phyloP scores from a whole-genome alignment of 106 monocot genomes.

The Dioscorea alata region DNA sequence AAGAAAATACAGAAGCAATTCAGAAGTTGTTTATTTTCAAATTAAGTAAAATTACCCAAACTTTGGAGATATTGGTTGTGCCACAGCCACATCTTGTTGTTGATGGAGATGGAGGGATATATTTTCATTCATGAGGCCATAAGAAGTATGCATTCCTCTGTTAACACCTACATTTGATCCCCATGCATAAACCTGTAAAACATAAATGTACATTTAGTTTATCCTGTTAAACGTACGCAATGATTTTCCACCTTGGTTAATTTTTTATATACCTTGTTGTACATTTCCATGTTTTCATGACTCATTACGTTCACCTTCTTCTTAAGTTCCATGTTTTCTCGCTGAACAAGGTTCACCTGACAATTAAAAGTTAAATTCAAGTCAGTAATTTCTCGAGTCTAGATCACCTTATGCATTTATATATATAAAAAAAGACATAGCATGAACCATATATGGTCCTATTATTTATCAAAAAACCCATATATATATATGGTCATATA shows the following conservation, averaged over 20 bases:
- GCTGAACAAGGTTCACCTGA: constrained; percentile 43
- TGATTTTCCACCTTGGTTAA: not conserved
- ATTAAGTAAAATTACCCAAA: constrained; percentile 35
- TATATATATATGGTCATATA: too few relatives aligned
- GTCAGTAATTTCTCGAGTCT: not conserved
- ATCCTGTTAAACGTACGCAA: not conserved
- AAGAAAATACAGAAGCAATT: too few relatives aligned
- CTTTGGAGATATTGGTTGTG: constrained; percentile 30
- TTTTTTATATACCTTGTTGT: constrained; percentile 28
- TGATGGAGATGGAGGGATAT: constrained; percentile 49
- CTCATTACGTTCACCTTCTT: constrained; percentile 33
- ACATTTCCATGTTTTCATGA: constrained; percentile 43
- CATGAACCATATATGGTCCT: too few relatives aligned
- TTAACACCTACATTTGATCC: constrained; percentile 18
- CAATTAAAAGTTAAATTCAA: not conserved
- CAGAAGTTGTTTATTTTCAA: not conserved
- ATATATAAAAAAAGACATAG: not conserved
- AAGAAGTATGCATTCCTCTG: constrained; percentile 18
- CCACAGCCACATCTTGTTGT: constrained; percentile 26
- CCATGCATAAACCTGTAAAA: constrained; percentile 41
- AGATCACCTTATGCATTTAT: not conserved
- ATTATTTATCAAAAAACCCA: too few relatives aligned
- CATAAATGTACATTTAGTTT: not conserved
- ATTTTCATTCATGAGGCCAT: constrained; percentile 3
- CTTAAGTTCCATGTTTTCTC: constrained; percentile 53